Evolutionary conservation across 2,329 filamentous ascomycete genomes (phyloP), one percentile per base, ranked within the genome.

Genomic region (Furcasterigmium furcatum): DNA sequence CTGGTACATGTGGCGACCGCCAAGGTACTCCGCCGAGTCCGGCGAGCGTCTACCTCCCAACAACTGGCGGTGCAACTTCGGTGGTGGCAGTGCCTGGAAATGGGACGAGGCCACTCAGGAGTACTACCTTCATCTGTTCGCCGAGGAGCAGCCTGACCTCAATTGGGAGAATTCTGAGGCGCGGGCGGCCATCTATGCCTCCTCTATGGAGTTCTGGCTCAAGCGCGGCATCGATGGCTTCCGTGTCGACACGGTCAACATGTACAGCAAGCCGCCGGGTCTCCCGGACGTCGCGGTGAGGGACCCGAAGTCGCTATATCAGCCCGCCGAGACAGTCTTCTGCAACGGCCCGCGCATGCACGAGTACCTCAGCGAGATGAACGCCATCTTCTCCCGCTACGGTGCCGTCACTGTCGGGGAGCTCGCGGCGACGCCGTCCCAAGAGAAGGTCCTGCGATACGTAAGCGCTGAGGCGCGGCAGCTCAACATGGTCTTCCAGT

Each of bases 91-190:
- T 30, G 77, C 76, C 0, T 86, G 82, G 83, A 68, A 77, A 40
- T 87, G 75, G 62, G 82, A 87, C 54, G 74, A 82, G 46, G 62
- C 64, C 5, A 85, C 83, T 0, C 71, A 74, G 41, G 82, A 89
- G 62, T 89, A 87, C 60, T 89, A 87, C 55, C 77, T 89, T 1
- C 79, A 84, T 49, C 70, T 91, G 8, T 91, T 87, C 59, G 79
- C 81, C 5, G 73, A 74, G 3, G 79, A 85, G 48, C 86, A 90
- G 57, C 87, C 87, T 0, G 88, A 91, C 54, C 72, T 91, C 12
- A 91, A 91, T 63, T 91, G 87, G 85, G 84, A 90, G 54, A 84
- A 84, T 47, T 70, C 73, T 0, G 79, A 78, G 1, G 78, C 85
- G 1, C 75, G 85, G 6, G 64, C 76, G 35, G 86, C 85, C 1